These are phyloP conservation scores for Allium fistulosum DNA, from an alignment of 106 monocot species.

Conservation along the genomic window DNA sequence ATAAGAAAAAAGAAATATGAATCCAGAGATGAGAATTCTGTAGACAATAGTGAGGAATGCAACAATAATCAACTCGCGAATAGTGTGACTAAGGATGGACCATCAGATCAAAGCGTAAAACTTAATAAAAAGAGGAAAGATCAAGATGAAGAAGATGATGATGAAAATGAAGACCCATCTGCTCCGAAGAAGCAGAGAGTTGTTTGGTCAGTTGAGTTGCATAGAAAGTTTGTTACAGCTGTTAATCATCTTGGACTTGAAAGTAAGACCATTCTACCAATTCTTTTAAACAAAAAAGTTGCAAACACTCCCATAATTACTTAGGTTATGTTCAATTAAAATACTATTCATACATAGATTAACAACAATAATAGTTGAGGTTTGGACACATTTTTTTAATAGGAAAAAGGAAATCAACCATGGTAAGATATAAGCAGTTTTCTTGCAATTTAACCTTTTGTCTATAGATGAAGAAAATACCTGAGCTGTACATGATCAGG, in stretches of 20 bases:
- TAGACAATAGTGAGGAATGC: constrained; percentile 11
- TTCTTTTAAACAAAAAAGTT: neutral
- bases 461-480: too few relatives aligned
- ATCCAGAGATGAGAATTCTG: neutral
- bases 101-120: constrained; percentile 9
- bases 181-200: constrained; percentile 57
- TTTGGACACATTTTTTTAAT: too few relatives aligned
- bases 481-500: too few relatives aligned
- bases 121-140: constrained; percentile 41
- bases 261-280: constrained; percentile 27
- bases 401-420: too few relatives aligned
- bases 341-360: too few relatives aligned
- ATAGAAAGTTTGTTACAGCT: constrained; percentile 62
- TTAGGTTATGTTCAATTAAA: too few relatives aligned
- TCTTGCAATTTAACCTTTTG: too few relatives aligned
- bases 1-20: constrained; percentile 20
- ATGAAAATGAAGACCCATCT: constrained; percentile 29
- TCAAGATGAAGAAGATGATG: constrained; percentile 38
- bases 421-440: too few relatives aligned
- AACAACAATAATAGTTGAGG: too few relatives aligned
- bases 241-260: constrained; percentile 65
- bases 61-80: constrained; percentile 13
- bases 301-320: too few relatives aligned
- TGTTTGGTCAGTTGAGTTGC: constrained; percentile 58
- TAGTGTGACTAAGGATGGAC: constrained; percentile 14